Evolutionary conservation across 2,329 filamentous ascomycete species (phyloP).

Genomic region (Ceratocystis colombiana): DNA sequence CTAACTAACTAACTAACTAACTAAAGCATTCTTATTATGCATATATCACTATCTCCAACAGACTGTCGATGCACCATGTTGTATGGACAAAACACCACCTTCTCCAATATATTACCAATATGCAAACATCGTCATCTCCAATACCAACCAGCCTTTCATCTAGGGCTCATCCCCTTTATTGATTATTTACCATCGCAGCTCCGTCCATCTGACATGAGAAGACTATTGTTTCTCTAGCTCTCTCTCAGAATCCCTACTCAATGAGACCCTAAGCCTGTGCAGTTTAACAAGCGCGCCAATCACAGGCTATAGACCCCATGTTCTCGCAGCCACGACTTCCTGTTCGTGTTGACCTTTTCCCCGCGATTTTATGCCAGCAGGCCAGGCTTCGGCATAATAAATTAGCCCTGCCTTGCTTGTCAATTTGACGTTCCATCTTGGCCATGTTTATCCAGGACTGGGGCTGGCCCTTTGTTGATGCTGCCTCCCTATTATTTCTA

Average conservation of each 20-base stretch:
- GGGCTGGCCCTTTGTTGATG: not conserved
- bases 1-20: not conserved
- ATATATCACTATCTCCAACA: not conserved
- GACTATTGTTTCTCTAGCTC: conserved; percentile 1
- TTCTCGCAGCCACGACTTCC: not conserved
- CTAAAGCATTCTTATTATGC: not conserved
- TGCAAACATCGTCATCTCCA: not conserved
- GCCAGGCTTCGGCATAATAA: not conserved
- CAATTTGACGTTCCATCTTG: not conserved
- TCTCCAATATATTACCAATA: too few relatives aligned
- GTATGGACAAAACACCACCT: too few relatives aligned
- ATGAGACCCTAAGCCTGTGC: not conserved
- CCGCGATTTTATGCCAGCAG: not conserved
- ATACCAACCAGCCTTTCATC: not conserved
- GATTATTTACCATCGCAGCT: not conserved
- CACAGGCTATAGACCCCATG: not conserved
- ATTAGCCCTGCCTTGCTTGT: not conserved
- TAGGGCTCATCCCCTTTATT: not conserved
- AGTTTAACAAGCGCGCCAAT: conserved; percentile 1
- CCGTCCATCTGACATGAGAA: conserved; percentile 2
- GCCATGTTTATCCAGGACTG: not conserved
- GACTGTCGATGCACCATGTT: too few relatives aligned
- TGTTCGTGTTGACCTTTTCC: not conserved
- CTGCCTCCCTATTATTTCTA: not conserved
- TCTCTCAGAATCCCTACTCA: not conserved